Conservation (phyloP, 805 yeast species). For the Hanseniaspora clermontiae region DNA sequence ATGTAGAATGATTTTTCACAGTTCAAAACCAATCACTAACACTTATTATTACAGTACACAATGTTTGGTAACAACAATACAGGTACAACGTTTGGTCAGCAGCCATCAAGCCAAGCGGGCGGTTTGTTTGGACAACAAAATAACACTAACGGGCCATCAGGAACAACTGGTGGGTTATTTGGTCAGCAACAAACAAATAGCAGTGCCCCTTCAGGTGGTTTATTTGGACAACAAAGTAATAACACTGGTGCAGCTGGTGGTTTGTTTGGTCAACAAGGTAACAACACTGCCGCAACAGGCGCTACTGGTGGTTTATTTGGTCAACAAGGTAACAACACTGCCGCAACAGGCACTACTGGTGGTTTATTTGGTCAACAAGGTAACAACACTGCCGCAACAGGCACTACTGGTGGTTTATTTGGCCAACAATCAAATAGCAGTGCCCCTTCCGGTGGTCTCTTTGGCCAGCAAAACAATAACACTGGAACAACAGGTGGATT, state of each 20-base stretch:
- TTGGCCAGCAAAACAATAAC: constrained; percentile 26
- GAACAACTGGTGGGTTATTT: constrained; percentile 18
- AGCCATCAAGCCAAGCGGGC: constrained; percentile 16
- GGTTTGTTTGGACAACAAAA: constrained; percentile 15
- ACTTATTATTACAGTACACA: constrained; percentile 32
- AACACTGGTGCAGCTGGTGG: constrained; percentile 19
- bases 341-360: constrained; percentile 21
- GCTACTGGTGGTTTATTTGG: constrained; percentile 20
- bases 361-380: constrained; percentile 35
- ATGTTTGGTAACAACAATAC: neutral
- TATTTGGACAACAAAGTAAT: constrained; percentile 16
- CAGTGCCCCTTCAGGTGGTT: constrained; percentile 10
- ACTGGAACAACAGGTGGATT: constrained; percentile 19
- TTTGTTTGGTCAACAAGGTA: constrained; percentile 15
- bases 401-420: constrained; percentile 20
- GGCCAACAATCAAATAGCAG: constrained; percentile 15
- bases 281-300: constrained; percentile 18
- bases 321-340: constrained; percentile 12
- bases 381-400: neutral
- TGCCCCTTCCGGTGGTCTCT: constrained; percentile 18
- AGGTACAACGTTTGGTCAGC: constrained; percentile 27
- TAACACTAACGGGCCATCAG: constrained; percentile 19
- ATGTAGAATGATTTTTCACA: neutral
- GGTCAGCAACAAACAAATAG: constrained; percentile 11
- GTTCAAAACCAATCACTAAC: constrained; percentile 18